Percentiles rank a stretch among this genome's conserved stretches.
These are phyloP conservation scores for Astragalus glycyphyllos DNA, from an alignment of 306 rosid genomes.

Conservation along the genomic window DNA sequence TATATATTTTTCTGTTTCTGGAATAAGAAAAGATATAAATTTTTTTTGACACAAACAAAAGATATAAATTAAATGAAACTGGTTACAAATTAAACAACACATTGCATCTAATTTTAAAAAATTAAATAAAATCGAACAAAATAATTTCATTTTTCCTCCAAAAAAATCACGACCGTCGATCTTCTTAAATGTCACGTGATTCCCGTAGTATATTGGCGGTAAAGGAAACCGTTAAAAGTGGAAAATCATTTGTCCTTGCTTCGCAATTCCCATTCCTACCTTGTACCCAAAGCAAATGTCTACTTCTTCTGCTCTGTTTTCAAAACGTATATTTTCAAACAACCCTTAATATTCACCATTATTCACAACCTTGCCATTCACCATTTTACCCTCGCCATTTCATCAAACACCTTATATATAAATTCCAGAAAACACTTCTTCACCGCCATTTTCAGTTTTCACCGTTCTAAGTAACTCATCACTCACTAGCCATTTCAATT, in stretches of 20 bases:
- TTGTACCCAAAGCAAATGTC: constrained; percentile 29
- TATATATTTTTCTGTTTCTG: no score
- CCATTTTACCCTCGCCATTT: background rate
- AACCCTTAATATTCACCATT: background rate
- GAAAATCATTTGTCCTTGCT: background rate
- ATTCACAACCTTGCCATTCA: constrained; percentile 14
- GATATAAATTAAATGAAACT: no score
- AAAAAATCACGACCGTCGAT: background rate
- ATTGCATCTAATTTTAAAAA: no score
- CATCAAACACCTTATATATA: background rate
- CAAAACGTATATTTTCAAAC: background rate
- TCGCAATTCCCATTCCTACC: background rate
- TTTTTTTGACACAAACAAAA: no score
- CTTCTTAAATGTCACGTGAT: background rate
- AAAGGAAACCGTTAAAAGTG: constrained; percentile 9
- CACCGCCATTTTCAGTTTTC: constrained; percentile 37
- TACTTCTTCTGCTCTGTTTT: background rate
- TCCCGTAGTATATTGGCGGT: background rate
- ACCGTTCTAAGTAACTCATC: background rate
- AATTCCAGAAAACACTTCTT: background rate
- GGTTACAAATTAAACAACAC: no score
- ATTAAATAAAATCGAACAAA: no score
- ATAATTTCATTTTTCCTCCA: no score
- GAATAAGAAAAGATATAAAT: no score
- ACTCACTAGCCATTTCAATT: background rate